Conservation (phyloP, 495 filamentous ascomycete genomes). For the Hypoxylon lenormandii region DNA sequence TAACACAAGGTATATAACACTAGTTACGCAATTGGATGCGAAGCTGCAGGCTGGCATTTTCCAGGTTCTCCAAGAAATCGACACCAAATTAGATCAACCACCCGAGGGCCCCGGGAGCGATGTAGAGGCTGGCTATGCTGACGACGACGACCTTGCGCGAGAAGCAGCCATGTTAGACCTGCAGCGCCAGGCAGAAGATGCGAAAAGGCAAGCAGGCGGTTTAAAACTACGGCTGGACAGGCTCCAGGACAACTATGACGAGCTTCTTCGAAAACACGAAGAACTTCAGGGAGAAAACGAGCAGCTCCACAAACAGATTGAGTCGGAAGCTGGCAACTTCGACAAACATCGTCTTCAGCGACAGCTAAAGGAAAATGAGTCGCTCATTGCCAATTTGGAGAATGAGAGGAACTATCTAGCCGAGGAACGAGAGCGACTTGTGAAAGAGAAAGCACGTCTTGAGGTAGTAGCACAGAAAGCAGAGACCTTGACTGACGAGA, state of each 20-base stretch:
- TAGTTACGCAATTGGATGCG: conserved; percentile 31
- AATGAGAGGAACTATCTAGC: conserved; percentile 58
- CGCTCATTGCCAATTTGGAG: conserved; percentile 54
- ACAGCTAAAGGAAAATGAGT: conserved; percentile 47
- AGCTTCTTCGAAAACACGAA: conserved; percentile 70
- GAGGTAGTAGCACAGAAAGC: conserved; percentile 59
- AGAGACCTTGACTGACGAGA: conserved; percentile 63
- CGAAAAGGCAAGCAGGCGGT: conserved; percentile 65
- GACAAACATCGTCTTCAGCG: conserved; percentile 49
- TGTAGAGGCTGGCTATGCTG: background rate
- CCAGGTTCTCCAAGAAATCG: conserved; percentile 39
- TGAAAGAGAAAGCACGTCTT: conserved; percentile 61
- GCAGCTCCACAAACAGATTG: conserved; percentile 73
- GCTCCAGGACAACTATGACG: conserved; percentile 70
- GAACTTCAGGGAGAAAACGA: conserved; percentile 63
- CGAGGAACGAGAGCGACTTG: conserved; percentile 55
- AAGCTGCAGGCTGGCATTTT: conserved; percentile 39
- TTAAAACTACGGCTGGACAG: conserved; percentile 68
- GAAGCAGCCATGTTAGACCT: conserved; percentile 44
- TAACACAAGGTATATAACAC: conserved; percentile 34
- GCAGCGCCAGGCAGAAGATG: conserved; percentile 58
- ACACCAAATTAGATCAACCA: conserved; percentile 24
- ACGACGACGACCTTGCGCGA: conserved; percentile 47
- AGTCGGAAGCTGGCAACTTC: conserved; percentile 55
- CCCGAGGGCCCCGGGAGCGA: conserved; percentile 25